Evolutionary conservation across 169 alveolate species (phyloP).

Genomic region (Plasmodium sp.): DNA sequence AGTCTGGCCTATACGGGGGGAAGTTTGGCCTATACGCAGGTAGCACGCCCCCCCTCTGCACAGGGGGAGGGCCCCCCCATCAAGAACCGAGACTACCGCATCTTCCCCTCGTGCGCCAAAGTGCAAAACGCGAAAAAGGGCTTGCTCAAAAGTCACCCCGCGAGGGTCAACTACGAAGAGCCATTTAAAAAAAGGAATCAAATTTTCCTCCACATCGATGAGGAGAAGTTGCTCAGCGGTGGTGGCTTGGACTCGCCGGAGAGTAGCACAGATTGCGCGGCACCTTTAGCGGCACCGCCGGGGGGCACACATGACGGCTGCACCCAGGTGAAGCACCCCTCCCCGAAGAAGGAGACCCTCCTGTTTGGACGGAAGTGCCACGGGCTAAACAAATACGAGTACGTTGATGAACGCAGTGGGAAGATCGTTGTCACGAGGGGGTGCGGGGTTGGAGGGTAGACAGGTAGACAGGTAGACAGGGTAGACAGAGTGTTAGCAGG

Average conservation of each 20-base stretch:
- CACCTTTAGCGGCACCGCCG: neutral
- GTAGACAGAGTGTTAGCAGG: too few relatives aligned
- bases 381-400: conserved; percentile 57
- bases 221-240: conserved; percentile 4
- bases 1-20: neutral
- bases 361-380: conserved; percentile 40
- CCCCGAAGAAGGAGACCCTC: neutral
- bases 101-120: conserved; percentile 36
- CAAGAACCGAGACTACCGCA: conserved; percentile 2
- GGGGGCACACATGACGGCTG: neutral
- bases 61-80: neutral
- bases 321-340: neutral
- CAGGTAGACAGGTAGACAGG: neutral
- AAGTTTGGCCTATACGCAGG: neutral
- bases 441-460: neutral
- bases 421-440: conserved; percentile 26
- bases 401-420: conserved; percentile 23
- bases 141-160: neutral
- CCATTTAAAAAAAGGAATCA: conserved; percentile 57
- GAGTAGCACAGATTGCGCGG: neutral
- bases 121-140: conserved; percentile 27
- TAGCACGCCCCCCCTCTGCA: neutral
- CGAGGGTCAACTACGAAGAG: conserved; percentile 12
- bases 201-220: conserved; percentile 37
- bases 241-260: neutral